Base-by-base conservation (phyloP, 2,329 filamentous ascomycete species). In the Curvularia hawaiiensis region DNA sequence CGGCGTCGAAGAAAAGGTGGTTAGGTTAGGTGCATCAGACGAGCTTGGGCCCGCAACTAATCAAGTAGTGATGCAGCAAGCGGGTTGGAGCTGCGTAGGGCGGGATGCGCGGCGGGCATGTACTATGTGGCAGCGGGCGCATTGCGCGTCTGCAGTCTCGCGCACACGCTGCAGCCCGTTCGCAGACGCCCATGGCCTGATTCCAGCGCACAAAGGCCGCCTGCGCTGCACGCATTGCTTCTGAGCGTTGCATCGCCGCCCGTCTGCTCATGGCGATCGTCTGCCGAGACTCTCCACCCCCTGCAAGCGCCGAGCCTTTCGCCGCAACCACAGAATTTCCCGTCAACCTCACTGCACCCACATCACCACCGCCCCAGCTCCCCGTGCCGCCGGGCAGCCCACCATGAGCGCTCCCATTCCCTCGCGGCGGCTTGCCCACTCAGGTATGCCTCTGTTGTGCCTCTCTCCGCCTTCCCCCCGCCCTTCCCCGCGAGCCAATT, bases 381-480 rank as follows among this genome's bases (percentile, higher is more conserved):
- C 28, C 69, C 66, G 71, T 41, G 58, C 55, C 45, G 52, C 47
- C 52, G 56, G 62, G 59, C 67, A 68, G 16, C 14, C 69, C 70
- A 52, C 63, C 72, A 92, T 91, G 89, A 90, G 82, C 78, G 77
- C 89, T 68, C 83, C 84, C 75, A 78, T 87, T 71, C 86, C 88
- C 66, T 81, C 86, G 68, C 79, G 85, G 79, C 84, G 84, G 79
- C 78, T 89, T 67, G 80, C 83, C 54, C 79, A 81, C 70, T 80
- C 83, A 74, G 85, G 89, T 91, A 82, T 56, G 81, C 57, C 40
- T 33, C 24, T 35, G 18, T 26, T 9, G 22, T 9, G 44, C 16
- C 31, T 31, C 20, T 31, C 35, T n/a, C 16, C 35, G 6, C 22
- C 40, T 22, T 31, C 16, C 31, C 16, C 18, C 6, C 3, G 53